phyloP scores from a whole-genome alignment of 78 protist species.

The slime mould (Dictyostelium discoideum) region DNA sequence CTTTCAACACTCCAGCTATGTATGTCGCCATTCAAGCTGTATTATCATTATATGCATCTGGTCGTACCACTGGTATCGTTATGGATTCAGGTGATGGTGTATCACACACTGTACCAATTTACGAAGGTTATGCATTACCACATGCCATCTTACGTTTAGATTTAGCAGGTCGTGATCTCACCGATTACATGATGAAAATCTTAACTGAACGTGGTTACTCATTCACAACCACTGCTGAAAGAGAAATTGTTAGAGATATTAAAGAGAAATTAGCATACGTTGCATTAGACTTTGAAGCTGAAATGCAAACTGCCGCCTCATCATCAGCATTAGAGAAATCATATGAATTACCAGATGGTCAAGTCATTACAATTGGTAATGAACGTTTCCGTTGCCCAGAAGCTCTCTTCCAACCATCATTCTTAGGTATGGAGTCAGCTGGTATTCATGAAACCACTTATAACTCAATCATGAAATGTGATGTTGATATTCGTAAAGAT shows the following conservation, averaged over 20 bases:
- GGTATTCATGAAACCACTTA: slow-evolving; percentile 74
- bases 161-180: slow-evolving; percentile 90
- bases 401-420: slow-evolving; percentile 92
- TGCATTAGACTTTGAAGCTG: slow-evolving; percentile 65
- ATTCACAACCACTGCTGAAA: neutral
- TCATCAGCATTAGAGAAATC: neutral
- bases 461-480: slow-evolving; percentile 82
- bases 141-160: slow-evolving; percentile 83
- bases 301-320: neutral
- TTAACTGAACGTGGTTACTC: too few relatives aligned
- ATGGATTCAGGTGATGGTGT: slow-evolving; percentile 93
- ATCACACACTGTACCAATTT: slow-evolving; percentile 92
- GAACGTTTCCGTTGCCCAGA: slow-evolving; percentile 90
- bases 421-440: slow-evolving; percentile 88
- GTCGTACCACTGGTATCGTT: slow-evolving; percentile 92
- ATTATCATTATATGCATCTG: slow-evolving; percentile 92
- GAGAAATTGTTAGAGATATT: slow-evolving; percentile 76
- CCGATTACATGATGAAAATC: slow-evolving; percentile 84
- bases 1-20: slow-evolving; percentile 82
- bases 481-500: slow-evolving; percentile 68
- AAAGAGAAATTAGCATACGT: slow-evolving; percentile 86
- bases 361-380: slow-evolving; percentile 82
- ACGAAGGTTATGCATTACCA: slow-evolving; percentile 88
- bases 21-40: slow-evolving; percentile 80
- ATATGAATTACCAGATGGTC: slow-evolving; percentile 82